phyloP scores from a whole-genome alignment of 2,329 filamentous ascomycete species.

The Chaetomium sp. region DNA sequence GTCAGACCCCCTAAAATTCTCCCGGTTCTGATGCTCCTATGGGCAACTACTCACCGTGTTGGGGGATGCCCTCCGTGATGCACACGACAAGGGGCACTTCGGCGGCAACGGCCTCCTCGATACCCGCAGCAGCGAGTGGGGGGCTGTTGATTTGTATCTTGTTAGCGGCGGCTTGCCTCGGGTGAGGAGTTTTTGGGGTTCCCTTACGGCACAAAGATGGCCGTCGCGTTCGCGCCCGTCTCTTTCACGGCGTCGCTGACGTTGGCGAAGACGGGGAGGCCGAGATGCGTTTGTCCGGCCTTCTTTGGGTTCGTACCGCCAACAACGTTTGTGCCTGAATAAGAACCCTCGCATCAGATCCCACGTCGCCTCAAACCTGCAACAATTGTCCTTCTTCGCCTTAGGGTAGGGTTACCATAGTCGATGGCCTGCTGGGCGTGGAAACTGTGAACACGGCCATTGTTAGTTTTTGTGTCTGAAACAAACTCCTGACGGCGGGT shows the following conservation, averaged over 20 bases:
- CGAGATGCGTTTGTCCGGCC: slow-evolving; percentile 83
- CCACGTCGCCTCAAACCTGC: slow-evolving; percentile 1
- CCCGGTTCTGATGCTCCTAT: slow-evolving; percentile 10
- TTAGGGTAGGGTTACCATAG: slow-evolving; percentile 62
- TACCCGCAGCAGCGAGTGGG: slow-evolving; percentile 84
- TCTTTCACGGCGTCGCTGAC: slow-evolving; percentile 84
- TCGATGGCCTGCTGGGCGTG: slow-evolving; percentile 97
- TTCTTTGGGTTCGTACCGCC: slow-evolving; percentile 99
- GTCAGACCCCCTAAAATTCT: slow-evolving; percentile 7
- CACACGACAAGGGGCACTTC: slow-evolving; percentile 94
- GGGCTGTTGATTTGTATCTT: slow-evolving; percentile 49
- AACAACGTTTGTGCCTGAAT: slow-evolving; percentile 84
- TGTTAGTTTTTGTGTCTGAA: slow-evolving; percentile 27
- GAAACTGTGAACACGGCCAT: slow-evolving; percentile 56
- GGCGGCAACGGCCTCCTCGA: slow-evolving; percentile 90
- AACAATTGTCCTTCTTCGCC: slow-evolving; percentile 9
- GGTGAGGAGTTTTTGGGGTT: not conserved
- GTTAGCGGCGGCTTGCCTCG: slow-evolving; percentile 14
- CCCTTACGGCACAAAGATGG: slow-evolving; percentile 90
- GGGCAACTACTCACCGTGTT: slow-evolving; percentile 64
- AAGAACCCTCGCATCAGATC: slow-evolving; percentile 27
- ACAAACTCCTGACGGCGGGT: not conserved
- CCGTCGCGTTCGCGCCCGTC: slow-evolving; percentile 84
- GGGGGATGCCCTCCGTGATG: slow-evolving; percentile 96
- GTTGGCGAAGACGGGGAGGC: slow-evolving; percentile 84